A percentile compares a stretch with the other conserved stretches of the same genome.
Conservation (phyloP, 2,329 filamentous ascomycete genomes). For the Chaetomiaceae sp. region DNA sequence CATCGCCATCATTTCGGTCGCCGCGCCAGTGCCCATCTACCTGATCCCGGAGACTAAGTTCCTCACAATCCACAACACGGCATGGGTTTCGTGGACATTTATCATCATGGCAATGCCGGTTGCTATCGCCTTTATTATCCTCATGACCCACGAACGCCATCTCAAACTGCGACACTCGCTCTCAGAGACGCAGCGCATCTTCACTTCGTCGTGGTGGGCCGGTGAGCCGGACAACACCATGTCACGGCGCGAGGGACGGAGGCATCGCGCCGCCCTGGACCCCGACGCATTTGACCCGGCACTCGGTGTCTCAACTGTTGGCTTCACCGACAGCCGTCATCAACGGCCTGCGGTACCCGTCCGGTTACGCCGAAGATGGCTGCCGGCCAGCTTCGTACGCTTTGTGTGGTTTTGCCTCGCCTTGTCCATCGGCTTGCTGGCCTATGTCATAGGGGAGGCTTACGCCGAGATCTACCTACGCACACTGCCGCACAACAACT, state of each 20-base stretch:
- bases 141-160: constrained; percentile 61
- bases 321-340: constrained; percentile 16
- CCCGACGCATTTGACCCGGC: constrained; percentile 38
- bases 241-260: constrained; percentile 38
- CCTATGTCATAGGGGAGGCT: constrained; percentile 63
- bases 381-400: constrained; percentile 62
- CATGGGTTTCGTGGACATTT: constrained; percentile 67
- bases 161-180: constrained; percentile 56
- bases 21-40: constrained; percentile 57
- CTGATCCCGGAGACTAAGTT: constrained; percentile 48
- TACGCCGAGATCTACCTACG: constrained; percentile 66
- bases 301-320: constrained; percentile 24
- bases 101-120: constrained; percentile 66
- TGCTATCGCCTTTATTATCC: constrained; percentile 59
- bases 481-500: constrained; percentile 61
- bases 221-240: constrained; percentile 48
- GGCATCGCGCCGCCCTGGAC: constrained; percentile 37
- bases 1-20: constrained; percentile 57
- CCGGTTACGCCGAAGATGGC: constrained; percentile 49
- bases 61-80: constrained; percentile 58
- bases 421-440: constrained; percentile 57
- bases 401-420: constrained; percentile 68
- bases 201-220: constrained; percentile 63
- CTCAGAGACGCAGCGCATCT: constrained; percentile 64
- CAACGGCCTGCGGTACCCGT: constrained; percentile 32